Evolutionary conservation across 352 stramenopile genomes (phyloP).

Genomic region (Hyaloperonospora brassicae): DNA sequence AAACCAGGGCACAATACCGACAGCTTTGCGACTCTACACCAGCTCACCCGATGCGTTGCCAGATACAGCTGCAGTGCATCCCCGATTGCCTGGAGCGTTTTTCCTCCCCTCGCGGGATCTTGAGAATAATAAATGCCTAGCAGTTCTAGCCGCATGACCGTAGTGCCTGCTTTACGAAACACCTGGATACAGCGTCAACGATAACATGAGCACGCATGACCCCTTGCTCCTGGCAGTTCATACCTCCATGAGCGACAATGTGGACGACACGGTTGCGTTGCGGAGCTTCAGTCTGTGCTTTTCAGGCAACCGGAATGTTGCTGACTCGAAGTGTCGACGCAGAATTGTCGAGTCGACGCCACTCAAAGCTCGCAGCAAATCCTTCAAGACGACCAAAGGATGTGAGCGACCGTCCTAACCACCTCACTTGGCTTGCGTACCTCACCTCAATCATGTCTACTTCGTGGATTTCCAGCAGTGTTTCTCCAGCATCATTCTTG

Average conservation of each 20-base stretch:
- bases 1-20: not conserved
- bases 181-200: conserved; percentile 14
- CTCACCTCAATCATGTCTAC: conserved; percentile 50
- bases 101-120: conserved; percentile 49
- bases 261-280: conserved; percentile 31
- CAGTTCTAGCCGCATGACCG: conserved; percentile 53
- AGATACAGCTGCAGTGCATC: conserved; percentile 47
- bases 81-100: conserved; percentile 53
- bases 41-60: conserved; percentile 39
- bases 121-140: conserved; percentile 57
- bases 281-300: conserved; percentile 35
- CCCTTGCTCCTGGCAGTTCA: not conserved
- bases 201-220: too few species aligned
- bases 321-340: conserved; percentile 29
- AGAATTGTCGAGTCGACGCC: conserved; percentile 62
- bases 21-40: not conserved
- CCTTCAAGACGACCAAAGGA: conserved; percentile 24
- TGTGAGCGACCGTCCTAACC: conserved; percentile 3
- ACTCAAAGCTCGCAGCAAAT: conserved; percentile 45
- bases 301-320: conserved; percentile 38
- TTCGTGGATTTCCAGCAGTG: conserved; percentile 42
- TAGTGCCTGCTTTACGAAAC: conserved; percentile 46
- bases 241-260: conserved; percentile 45
- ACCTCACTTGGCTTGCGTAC: not conserved
- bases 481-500: conserved; percentile 1